Evolutionary conservation across 1,284 basidiomycete genomes (phyloP).

Genomic region (Cronartium quercuum): DNA sequence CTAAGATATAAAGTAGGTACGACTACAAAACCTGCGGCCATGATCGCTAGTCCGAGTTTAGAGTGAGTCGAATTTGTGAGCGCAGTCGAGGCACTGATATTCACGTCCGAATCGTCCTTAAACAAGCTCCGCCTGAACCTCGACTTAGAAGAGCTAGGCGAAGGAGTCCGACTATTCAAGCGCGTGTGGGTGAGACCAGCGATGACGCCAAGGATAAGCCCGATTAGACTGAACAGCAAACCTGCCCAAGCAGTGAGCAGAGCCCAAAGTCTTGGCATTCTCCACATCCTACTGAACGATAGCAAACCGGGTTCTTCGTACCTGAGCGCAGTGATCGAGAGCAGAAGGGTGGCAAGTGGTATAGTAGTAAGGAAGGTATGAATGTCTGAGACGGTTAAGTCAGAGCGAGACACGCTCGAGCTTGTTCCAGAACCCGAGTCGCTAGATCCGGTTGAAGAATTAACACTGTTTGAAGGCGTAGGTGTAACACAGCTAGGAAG

Average conservation of each 20-base stretch:
- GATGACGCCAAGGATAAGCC: neutral
- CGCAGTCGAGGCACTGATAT: neutral
- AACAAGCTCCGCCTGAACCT: neutral
- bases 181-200: constrained; percentile 12
- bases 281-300: constrained; percentile 11
- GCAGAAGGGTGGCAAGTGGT: constrained; percentile 4
- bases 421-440: neutral
- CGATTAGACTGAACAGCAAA: neutral
- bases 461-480: constrained; percentile 10
- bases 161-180: neutral
- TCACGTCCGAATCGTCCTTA: neutral
- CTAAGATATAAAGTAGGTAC: constrained; percentile 13
- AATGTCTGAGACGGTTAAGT: neutral
- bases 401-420: neutral
- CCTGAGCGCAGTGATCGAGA: constrained; percentile 6
- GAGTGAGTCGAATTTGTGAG: constrained; percentile 4
- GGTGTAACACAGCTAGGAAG: constrained; percentile 18
- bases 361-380: constrained; percentile 12
- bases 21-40: neutral
- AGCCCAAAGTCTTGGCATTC: constrained; percentile 17
- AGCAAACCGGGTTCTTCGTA: constrained; percentile 20
- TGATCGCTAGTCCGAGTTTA: constrained; percentile 10
- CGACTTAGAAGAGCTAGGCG: neutral
- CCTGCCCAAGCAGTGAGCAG: constrained; percentile 11
- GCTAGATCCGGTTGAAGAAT: neutral